A percentile compares a stretch with the other conserved stretches of the same genome.
Conservation (phyloP, 495 filamentous ascomycete species). For the Halenospora varia region DNA sequence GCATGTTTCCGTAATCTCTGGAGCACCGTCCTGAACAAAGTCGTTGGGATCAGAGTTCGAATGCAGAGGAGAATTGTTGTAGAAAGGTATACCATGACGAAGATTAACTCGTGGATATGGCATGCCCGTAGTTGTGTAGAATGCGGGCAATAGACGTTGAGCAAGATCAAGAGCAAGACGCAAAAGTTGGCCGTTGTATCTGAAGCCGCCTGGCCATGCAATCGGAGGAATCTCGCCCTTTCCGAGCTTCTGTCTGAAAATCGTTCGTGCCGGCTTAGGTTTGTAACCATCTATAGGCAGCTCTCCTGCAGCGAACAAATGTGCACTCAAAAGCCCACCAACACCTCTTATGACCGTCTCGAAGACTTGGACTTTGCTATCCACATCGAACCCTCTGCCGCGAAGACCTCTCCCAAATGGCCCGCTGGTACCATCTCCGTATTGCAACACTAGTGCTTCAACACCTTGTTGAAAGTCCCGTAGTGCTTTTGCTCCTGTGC, state of each 20-base stretch:
- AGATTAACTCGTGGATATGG: conserved; percentile 95
- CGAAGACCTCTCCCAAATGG: conserved; percentile 66
- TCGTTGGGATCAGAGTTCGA: conserved; percentile 26
- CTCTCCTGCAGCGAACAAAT: conserved; percentile 87
- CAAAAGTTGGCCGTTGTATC: conserved; percentile 88
- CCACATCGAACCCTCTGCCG: conserved; percentile 85
- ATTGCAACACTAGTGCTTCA: conserved; percentile 71
- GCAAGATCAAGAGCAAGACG: conserved; percentile 81
- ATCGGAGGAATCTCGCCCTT: conserved; percentile 37
- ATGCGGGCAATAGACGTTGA: conserved; percentile 80
- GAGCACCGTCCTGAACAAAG: conserved; percentile 20
- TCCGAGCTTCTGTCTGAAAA: conserved; percentile 13
- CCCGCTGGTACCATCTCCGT: conserved; percentile 76
- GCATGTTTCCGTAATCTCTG: conserved; percentile 82
- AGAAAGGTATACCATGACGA: conserved; percentile 87
- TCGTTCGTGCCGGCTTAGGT: conserved; percentile 32
- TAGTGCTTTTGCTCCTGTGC: conserved; percentile 56
- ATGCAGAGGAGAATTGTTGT: conserved; percentile 72
- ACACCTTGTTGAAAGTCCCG: conserved; percentile 78
- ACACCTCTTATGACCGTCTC: conserved; percentile 94
- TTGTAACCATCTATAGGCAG: conserved; percentile 77
- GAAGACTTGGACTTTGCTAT: conserved; percentile 97
- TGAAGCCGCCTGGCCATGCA: conserved; percentile 68
- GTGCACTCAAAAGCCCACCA: conserved; percentile 86
- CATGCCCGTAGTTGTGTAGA: conserved; percentile 81